These are phyloP conservation scores for Suaeda aralocaspica DNA, from an alignment of 148 eudicot species.

Conservation along the genomic window DNA sequence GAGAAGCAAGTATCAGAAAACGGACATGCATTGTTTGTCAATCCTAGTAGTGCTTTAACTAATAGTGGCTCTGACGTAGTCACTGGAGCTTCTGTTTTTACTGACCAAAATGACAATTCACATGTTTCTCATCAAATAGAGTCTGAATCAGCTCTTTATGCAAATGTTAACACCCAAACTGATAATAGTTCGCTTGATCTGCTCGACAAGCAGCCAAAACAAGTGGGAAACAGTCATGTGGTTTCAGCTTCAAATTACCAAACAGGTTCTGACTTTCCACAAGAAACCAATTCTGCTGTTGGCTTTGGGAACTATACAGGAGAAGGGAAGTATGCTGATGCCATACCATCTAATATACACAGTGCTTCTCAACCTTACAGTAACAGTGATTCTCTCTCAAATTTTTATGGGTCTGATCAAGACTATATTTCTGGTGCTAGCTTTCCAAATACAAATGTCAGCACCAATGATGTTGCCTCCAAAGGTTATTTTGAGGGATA, in stretches of 20 bases:
- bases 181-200: slow-evolving; percentile 30
- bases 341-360: slow-evolving; percentile 23
- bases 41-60: slow-evolving; percentile 39
- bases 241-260: slow-evolving; percentile 20
- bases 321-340: slow-evolving; percentile 32
- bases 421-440: slow-evolving; percentile 23
- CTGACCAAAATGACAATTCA: slow-evolving; percentile 29
- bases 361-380: slow-evolving; percentile 22
- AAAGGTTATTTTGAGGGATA: slow-evolving; percentile 30
- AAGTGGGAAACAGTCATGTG: slow-evolving; percentile 30
- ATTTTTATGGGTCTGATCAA: slow-evolving; percentile 29
- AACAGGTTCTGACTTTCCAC: slow-evolving; percentile 18
- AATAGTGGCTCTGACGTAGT: slow-evolving; percentile 28
- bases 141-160: slow-evolving; percentile 19
- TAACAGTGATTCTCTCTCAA: slow-evolving; percentile 29
- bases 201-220: slow-evolving; percentile 28
- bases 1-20: slow-evolving; percentile 44
- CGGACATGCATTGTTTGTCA: slow-evolving; percentile 28
- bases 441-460: slow-evolving; percentile 26
- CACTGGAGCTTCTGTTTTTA: slow-evolving; percentile 21
- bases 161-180: slow-evolving; percentile 24
- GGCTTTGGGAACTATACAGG: slow-evolving; percentile 24
- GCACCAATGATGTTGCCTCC: slow-evolving; percentile 26
- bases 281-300: slow-evolving; percentile 24
- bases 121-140: slow-evolving; percentile 24